A percentile compares a stretch with the other conserved stretches of the same genome.
Conservation (phyloP, 805 yeast genomes). For the Saccharomycopsis capsularis region DNA sequence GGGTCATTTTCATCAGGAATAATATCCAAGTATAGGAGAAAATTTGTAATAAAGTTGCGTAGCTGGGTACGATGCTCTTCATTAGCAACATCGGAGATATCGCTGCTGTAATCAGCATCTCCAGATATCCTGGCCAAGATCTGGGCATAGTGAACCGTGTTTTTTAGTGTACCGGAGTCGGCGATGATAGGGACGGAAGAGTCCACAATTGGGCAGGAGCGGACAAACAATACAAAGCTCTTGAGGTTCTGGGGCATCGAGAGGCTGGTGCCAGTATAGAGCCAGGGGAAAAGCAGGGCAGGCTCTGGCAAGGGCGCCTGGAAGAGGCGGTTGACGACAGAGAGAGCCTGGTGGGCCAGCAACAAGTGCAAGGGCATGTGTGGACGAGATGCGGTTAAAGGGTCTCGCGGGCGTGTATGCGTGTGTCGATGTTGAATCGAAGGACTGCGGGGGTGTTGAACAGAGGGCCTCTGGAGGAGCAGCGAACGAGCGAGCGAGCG, state of each 20-base stretch:
- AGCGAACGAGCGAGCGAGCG: too few relatives aligned
- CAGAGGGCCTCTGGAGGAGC: too few relatives aligned
- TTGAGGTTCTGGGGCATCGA: background rate
- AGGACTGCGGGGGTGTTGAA: too few relatives aligned
- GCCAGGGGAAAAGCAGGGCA: constrained; percentile 12
- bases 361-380: background rate
- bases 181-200: background rate
- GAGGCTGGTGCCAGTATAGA: constrained; percentile 1
- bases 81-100: background rate
- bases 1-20: background rate
- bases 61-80: background rate
- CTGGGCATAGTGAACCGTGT: background rate
- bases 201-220: constrained; percentile 2
- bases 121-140: background rate
- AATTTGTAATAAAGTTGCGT: constrained; percentile 1
- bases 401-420: too few relatives aligned
- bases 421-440: background rate
- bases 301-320: constrained; percentile 3
- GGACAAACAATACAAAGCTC: constrained; percentile 1
- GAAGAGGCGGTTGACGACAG: background rate
- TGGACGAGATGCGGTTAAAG: too few relatives aligned
- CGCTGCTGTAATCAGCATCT: too few relatives aligned
- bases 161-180: background rate
- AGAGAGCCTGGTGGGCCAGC: constrained; percentile 4
- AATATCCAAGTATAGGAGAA: background rate